phyloP scores from a whole-genome alignment of 352 stramenopile genomes.

The Phytophthora citricola region DNA sequence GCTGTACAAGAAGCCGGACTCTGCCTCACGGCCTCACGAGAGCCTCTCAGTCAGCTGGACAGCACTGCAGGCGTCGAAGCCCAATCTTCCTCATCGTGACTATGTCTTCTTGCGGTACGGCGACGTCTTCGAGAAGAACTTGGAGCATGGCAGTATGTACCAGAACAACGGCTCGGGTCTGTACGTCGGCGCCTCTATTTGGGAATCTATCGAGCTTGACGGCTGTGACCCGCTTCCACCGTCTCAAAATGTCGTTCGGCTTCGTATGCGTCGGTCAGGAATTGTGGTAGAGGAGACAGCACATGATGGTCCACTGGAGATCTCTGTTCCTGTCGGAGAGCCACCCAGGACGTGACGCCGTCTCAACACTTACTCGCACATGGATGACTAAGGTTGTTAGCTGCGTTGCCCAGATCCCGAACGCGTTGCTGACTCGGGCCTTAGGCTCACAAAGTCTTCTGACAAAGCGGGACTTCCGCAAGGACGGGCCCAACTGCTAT shows the following conservation, averaged over 20 bases:
- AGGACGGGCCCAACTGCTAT: conserved; percentile 77
- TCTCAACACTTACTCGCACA: conserved; percentile 73
- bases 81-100: conserved; percentile 84
- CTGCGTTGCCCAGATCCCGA: conserved; percentile 72
- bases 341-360: conserved; percentile 70
- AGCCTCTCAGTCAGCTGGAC: conserved; percentile 85
- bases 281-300: conserved; percentile 83
- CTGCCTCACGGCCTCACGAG: conserved; percentile 63
- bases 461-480: conserved; percentile 80
- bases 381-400: conserved; percentile 90
- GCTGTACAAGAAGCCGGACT: conserved; percentile 70
- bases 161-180: conserved; percentile 67
- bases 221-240: conserved; percentile 71
- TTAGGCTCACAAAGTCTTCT: conserved; percentile 68
- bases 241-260: conserved; percentile 82
- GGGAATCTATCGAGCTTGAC: conserved; percentile 87
- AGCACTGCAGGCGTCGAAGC: conserved; percentile 80
- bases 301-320: conserved; percentile 59
- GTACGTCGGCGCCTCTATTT: conserved; percentile 79
- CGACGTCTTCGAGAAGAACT: conserved; percentile 79
- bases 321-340: conserved; percentile 78
- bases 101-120: conserved; percentile 88
- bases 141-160: conserved; percentile 65
- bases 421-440: conserved; percentile 69
- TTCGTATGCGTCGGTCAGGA: conserved; percentile 80